These are phyloP conservation scores for Teunomyces atbi DNA, from an alignment of 805 yeast genomes.

Conservation along the genomic window DNA sequence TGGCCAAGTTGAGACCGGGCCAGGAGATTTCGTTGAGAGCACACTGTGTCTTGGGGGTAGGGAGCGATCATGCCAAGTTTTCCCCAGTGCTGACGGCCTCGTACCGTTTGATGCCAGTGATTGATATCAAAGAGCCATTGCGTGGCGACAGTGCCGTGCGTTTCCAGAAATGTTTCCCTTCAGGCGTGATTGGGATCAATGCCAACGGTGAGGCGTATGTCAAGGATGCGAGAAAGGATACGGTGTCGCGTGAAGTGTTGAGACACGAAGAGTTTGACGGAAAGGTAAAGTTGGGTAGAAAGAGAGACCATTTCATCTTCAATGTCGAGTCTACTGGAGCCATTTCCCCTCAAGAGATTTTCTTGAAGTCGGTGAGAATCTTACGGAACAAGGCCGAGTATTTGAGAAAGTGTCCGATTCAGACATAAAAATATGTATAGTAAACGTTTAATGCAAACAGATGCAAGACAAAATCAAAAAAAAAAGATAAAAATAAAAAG, in stretches of 20 bases:
- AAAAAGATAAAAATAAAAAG: background rate
- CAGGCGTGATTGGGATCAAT: conserved; percentile 83
- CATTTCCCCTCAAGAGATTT: conserved; percentile 94
- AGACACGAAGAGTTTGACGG: conserved; percentile 90
- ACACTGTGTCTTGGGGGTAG: conserved; percentile 89
- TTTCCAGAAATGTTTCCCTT: conserved; percentile 88
- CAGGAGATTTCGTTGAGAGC: conserved; percentile 91
- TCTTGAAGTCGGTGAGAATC: conserved; percentile 83
- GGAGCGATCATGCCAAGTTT: conserved; percentile 94
- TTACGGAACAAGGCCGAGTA: conserved; percentile 82
- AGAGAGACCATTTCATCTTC: conserved; percentile 89
- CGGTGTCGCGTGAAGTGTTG: conserved; percentile 94
- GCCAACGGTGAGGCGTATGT: conserved; percentile 71
- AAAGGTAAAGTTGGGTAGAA: conserved; percentile 87
- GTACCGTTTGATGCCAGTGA: conserved; percentile 86
- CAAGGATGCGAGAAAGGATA: conserved; percentile 88
- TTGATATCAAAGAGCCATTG: conserved; percentile 72
- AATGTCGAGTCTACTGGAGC: conserved; percentile 96
- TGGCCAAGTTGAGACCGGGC: conserved; percentile 94
- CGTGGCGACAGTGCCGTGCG: conserved; percentile 71
- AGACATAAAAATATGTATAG: conserved; percentile 35
- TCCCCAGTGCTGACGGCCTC: conserved; percentile 98
- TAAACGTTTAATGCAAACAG: background rate
- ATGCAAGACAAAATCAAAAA: background rate
- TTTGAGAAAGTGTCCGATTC: conserved; percentile 74